phyloP scores from a whole-genome alignment of 805 yeast genomes.

The Wickerhamia fluorescens region DNA sequence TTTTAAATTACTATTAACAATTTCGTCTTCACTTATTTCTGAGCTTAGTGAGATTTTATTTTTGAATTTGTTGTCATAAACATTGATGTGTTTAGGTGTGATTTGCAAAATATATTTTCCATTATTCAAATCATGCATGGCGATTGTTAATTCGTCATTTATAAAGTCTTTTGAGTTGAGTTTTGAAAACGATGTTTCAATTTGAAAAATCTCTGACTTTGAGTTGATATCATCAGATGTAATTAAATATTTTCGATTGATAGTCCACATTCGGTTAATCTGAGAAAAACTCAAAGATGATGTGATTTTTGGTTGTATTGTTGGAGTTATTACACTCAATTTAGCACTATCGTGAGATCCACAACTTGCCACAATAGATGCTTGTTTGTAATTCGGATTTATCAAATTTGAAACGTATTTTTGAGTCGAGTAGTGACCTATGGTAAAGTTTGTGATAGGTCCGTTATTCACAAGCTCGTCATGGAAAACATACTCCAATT shows the following conservation, averaged over 20 bases:
- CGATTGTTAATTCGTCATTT: slow-evolving; percentile 56
- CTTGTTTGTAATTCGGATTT: slow-evolving; percentile 62
- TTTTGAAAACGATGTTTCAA: slow-evolving; percentile 54
- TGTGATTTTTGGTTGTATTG: slow-evolving; percentile 59
- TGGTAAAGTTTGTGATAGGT: slow-evolving; percentile 61
- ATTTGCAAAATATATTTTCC: slow-evolving; percentile 66
- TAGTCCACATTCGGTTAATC: slow-evolving; percentile 71
- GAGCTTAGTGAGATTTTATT: slow-evolving; percentile 42
- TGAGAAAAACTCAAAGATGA: slow-evolving; percentile 67
- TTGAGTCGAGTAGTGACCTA: slow-evolving; percentile 55
- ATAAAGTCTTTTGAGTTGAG: slow-evolving; percentile 57
- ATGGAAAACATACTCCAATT: slow-evolving; percentile 10
- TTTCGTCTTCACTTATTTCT: slow-evolving; percentile 43
- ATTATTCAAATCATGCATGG: slow-evolving; percentile 52
- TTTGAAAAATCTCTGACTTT: slow-evolving; percentile 63
- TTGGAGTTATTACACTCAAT: slow-evolving; percentile 57
- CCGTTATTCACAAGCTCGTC: slow-evolving; percentile 63
- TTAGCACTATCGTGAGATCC: slow-evolving; percentile 55
- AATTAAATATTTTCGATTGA: slow-evolving; percentile 54
- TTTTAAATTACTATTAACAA: slow-evolving; percentile 52
- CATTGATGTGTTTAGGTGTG: slow-evolving; percentile 54
- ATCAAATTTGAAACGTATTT: slow-evolving; percentile 51
- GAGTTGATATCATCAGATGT: slow-evolving; percentile 62
- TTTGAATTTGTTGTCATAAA: slow-evolving; percentile 56
- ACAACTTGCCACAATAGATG: slow-evolving; percentile 61